These are phyloP conservation scores for Fusarium sp. DNA, from an alignment of 2,329 filamentous ascomycete species.

Conservation along the genomic window DNA sequence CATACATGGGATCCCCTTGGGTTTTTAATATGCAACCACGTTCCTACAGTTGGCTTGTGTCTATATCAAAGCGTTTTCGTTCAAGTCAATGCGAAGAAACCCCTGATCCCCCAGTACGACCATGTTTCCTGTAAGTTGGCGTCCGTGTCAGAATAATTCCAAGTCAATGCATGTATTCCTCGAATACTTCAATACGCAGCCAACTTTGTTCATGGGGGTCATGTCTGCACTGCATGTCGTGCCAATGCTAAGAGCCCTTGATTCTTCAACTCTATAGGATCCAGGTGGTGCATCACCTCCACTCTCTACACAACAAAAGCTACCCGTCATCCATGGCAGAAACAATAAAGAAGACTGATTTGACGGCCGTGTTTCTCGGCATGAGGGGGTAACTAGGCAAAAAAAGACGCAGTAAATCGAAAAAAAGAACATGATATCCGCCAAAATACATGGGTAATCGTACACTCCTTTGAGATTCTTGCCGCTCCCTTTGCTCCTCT, in stretches of 20 bases:
- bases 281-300: neutral
- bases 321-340: neutral
- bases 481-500: neutral
- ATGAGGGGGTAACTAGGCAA: slow-evolving; percentile 16
- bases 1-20: neutral
- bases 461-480: slow-evolving; percentile 14
- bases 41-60: neutral
- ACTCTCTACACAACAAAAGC: neutral
- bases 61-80: neutral
- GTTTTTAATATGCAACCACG: neutral
- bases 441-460: slow-evolving; percentile 29
- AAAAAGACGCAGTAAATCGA: neutral
- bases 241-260: neutral
- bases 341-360: slow-evolving; percentile 3
- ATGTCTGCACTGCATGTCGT: neutral
- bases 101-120: neutral
- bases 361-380: slow-evolving; percentile 3
- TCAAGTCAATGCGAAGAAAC: neutral
- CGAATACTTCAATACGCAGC: neutral
- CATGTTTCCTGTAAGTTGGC: neutral
- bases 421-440: slow-evolving; percentile 16
- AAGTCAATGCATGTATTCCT: neutral
- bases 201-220: neutral
- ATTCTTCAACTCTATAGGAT: neutral
- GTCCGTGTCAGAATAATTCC: neutral